phyloP scores from a whole-genome alignment of 805 yeast species.

The Kregervanrija pseudodelftensis region DNA sequence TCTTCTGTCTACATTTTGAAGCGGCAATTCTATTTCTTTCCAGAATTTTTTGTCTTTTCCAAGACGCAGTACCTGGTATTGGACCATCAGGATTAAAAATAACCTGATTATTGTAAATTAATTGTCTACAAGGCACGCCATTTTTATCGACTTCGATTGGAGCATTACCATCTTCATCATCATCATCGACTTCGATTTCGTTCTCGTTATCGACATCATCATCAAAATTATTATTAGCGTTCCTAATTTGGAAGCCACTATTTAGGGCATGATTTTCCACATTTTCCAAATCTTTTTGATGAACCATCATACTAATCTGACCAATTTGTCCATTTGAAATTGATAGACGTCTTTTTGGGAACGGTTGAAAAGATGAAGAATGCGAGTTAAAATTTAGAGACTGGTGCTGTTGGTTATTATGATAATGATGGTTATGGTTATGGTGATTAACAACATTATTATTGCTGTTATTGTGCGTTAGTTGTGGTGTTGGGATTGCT shows the following conservation, averaged over 20 bases:
- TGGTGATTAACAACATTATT: too few species aligned
- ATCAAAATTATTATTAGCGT: not conserved
- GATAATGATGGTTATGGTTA: too few species aligned
- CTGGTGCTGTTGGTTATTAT: too few species aligned
- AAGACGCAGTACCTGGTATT: conserved; percentile 55
- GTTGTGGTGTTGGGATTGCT: too few species aligned
- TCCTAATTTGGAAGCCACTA: too few species aligned
- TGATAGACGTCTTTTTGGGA: conserved; percentile 58
- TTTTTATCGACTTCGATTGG: conserved; percentile 20
- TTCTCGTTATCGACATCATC: not conserved
- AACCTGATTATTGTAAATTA: conserved; percentile 49
- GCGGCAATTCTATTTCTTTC: conserved; percentile 96
- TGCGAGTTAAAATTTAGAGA: too few species aligned
- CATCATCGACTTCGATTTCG: not conserved
- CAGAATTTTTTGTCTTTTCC: conserved; percentile 69
- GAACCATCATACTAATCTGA: conserved; percentile 41
- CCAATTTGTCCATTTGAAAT: conserved; percentile 83
- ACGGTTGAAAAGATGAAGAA: conserved; percentile 5
- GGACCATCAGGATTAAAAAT: conserved; percentile 51
- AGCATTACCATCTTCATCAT: not conserved
- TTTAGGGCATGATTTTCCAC: conserved; percentile 1
- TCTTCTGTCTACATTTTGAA: conserved; percentile 87
- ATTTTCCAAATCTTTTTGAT: conserved; percentile 8
- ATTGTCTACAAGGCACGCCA: conserved; percentile 40
- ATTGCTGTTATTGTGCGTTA: too few species aligned